Conservation (phyloP, 192 early-diverging fungal species). For the Coemansia sp. region DNA sequence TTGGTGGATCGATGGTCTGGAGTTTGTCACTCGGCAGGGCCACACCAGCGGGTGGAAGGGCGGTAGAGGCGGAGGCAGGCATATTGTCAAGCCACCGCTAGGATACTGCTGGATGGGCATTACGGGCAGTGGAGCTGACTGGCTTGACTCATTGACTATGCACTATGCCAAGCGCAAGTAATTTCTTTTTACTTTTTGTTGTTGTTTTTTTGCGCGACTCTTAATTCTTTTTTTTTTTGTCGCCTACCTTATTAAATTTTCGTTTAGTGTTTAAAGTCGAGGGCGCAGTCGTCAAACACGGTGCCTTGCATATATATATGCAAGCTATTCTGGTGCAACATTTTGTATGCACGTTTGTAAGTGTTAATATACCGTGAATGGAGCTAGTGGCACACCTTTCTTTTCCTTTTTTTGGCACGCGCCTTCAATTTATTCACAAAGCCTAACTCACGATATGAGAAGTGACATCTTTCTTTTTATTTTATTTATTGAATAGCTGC, state of each 20-base stretch:
- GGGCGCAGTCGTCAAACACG: constrained; percentile 3
- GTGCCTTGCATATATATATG: constrained; percentile 9
- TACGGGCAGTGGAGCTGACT: constrained; percentile 57
- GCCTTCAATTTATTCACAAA: not conserved
- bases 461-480: not conserved
- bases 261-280: not conserved
- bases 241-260: not conserved
- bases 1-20: constrained; percentile 65
- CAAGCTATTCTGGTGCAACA: not conserved
- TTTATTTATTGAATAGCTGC: not conserved
- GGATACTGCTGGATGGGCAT: constrained; percentile 62
- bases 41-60: constrained; percentile 62
- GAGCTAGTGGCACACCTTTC: not conserved
- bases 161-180: constrained; percentile 41
- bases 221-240: constrained; percentile 6
- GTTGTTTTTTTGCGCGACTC: too few relatives aligned
- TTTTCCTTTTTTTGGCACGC: not conserved
- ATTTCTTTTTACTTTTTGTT: too few relatives aligned
- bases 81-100: constrained; percentile 54
- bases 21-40: constrained; percentile 59
- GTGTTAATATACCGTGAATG: not conserved
- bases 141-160: constrained; percentile 61
- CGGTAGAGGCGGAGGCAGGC: constrained; percentile 53
- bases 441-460: not conserved
- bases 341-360: not conserved